Evolutionary conservation across 2,329 filamentous ascomycete genomes (phyloP), one percentile per base, ranked within the genome.

Genomic region (Aureobasidium sp.): DNA sequence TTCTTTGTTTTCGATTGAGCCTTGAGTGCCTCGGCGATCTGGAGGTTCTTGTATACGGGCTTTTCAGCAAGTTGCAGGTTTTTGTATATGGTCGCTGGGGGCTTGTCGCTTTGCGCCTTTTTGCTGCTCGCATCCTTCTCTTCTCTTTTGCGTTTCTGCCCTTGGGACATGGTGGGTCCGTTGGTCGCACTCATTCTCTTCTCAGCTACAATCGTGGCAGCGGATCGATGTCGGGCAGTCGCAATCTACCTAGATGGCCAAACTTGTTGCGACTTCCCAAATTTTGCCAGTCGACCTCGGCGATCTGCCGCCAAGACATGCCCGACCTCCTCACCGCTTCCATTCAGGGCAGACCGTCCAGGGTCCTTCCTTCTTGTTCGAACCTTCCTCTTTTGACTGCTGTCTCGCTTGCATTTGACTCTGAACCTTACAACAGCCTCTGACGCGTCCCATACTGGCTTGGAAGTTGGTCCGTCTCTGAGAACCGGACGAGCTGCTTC

Each of bases 121-220:
- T 62, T 57, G 44, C 17, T 49, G 41, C 7, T 47, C 17, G 27
- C 29, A 20, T 62, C 53, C 37, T 58, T 49, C 31, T 62, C 45
- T 48, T 52, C 44, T 58, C 61, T 41, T 34, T 62, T 62, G 20
- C 61, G 52, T 22, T 62, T 62, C n/a, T 58, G 61, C 5, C 61
- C 61, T 20, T 62, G 61, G n/a, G 61, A 27, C 53, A 22, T 27
- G 20, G 22, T 25, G 12, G 25, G 1, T 14, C 8, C n/a, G 12
- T 39, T 51, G 12, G 34, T n/a, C 22, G 31, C 41, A 17, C 60
- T 62, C 60, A 62, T 62, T 27, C 11, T 34, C 14, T 15, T 6
- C 17, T n/a, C 36, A 9, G 5, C n/a, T 14, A 15, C 12, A 14
- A 17, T 47, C 27, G n/a, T 37, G 27, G 31, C n/a, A 25, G 25